Percentiles rank a stretch among this genome's conserved stretches.
Evolutionary conservation across 2,329 filamentous ascomycete genomes (phyloP).

Genomic region (Mariannaea sp.): DNA sequence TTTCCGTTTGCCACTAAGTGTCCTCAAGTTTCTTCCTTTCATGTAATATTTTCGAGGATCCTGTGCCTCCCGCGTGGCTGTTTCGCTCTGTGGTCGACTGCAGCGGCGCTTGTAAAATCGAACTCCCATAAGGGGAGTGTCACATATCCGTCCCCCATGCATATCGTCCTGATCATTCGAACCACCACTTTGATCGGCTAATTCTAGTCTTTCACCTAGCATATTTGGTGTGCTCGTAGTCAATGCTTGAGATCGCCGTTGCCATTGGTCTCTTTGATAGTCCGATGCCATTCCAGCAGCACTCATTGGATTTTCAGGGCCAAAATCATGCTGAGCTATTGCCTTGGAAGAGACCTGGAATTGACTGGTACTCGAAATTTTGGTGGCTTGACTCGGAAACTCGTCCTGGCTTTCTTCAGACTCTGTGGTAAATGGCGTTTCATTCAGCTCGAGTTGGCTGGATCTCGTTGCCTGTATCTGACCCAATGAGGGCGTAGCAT

Average conservation of each 20-base stretch:
- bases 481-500: constrained; percentile 14
- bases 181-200: not conserved
- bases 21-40: constrained; percentile 23
- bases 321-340: not conserved
- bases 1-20: constrained; percentile 25
- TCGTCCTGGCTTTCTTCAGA: constrained; percentile 30
- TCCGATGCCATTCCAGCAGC: constrained; percentile 1
- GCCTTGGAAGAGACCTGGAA: constrained; percentile 3
- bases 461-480: constrained; percentile 12
- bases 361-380: not conserved
- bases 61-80: constrained; percentile 5
- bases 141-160: not conserved
- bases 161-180: not conserved
- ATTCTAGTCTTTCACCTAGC: not conserved
- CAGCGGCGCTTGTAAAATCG: constrained; percentile 14
- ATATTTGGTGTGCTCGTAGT: constrained; percentile 29
- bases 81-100: constrained; percentile 13
- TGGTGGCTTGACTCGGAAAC: constrained; percentile 16
- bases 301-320: not conserved
- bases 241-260: constrained; percentile 26
- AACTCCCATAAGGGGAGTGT: not conserved
- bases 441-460: constrained; percentile 21
- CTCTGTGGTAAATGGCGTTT: constrained; percentile 20
- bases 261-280: constrained; percentile 18
- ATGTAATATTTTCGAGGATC: constrained; percentile 32